Conservation (phyloP, 495 filamentous ascomycete species). For the Hypoxylon perforatum region DNA sequence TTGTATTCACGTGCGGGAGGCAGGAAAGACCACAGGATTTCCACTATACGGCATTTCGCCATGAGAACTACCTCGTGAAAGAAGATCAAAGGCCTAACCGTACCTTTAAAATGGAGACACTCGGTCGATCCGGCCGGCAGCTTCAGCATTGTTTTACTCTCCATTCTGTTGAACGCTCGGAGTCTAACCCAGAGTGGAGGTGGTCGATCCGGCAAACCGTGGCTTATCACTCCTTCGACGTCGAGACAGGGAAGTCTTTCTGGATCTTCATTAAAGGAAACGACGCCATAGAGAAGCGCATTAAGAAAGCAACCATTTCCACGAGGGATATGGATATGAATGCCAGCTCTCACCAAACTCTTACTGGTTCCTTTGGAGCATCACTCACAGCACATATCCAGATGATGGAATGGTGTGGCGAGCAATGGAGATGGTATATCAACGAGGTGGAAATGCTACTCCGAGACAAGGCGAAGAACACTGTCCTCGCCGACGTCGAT, state of each 20-base stretch:
- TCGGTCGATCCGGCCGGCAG: conserved; percentile 54
- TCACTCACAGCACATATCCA: conserved; percentile 51
- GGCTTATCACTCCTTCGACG: conserved; percentile 56
- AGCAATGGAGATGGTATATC: conserved; percentile 61
- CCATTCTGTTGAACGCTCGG: conserved; percentile 52
- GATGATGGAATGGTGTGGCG: conserved; percentile 55
- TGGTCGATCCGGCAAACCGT: conserved; percentile 58
- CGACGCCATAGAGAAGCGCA: conserved; percentile 46
- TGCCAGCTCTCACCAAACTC: conserved; percentile 11
- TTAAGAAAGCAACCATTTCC: conserved; percentile 37
- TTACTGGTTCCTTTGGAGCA: conserved; percentile 39
- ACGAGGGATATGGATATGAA: not conserved
- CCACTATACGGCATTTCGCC: conserved; percentile 16
- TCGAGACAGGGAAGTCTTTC: conserved; percentile 44
- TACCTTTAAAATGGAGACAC: conserved; percentile 37
- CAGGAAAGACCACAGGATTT: conserved; percentile 49
- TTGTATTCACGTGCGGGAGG: conserved; percentile 55
- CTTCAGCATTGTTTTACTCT: conserved; percentile 52
- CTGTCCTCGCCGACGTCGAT: not conserved
- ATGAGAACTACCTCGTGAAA: conserved; percentile 27
- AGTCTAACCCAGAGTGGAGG: conserved; percentile 32
- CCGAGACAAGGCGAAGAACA: conserved; percentile 21
- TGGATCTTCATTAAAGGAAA: conserved; percentile 60
- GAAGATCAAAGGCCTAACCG: not conserved
- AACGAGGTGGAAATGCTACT: conserved; percentile 50